Evolutionary conservation across 2,329 filamentous ascomycete genomes (phyloP).

Genomic region (Aspergillus ruber): DNA sequence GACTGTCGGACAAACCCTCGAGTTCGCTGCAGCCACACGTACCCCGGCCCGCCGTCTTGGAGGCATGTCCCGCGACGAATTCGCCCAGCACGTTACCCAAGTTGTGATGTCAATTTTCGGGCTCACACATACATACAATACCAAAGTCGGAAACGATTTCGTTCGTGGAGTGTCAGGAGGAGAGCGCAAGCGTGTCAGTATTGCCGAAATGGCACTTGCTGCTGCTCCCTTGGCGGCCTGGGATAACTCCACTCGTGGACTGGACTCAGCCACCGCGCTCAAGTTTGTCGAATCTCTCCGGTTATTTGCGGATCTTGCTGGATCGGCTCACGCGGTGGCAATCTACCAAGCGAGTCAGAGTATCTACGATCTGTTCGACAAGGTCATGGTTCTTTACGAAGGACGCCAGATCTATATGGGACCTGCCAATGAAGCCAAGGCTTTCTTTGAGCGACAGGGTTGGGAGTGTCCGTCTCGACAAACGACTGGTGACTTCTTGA

Average conservation of each 20-base stretch:
- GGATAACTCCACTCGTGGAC: constrained; percentile 41
- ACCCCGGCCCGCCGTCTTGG: constrained; percentile 31
- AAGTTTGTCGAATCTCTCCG: constrained; percentile 48
- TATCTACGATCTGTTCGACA: constrained; percentile 55
- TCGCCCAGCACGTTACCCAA: constrained; percentile 35
- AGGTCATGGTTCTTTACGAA: constrained; percentile 63
- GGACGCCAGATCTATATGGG: constrained; percentile 71
- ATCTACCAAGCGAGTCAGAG: constrained; percentile 45
- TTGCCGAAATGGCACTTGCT: constrained; percentile 47
- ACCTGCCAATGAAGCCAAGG: constrained; percentile 49
- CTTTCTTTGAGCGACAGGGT: constrained; percentile 62
- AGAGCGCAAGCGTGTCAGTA: constrained; percentile 54
- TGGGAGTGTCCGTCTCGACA: constrained; percentile 61
- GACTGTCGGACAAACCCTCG: constrained; percentile 67
- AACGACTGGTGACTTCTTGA: constrained; percentile 63
- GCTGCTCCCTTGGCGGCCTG: constrained; percentile 38
- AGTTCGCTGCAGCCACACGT: constrained; percentile 66
- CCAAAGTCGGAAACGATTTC: constrained; percentile 46
- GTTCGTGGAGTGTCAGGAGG: constrained; percentile 56
- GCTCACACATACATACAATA: constrained; percentile 42
- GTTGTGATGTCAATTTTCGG: constrained; percentile 39
- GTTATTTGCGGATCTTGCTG: constrained; percentile 39
- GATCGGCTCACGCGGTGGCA: constrained; percentile 44
- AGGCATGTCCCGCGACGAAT: constrained; percentile 27
- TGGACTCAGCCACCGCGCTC: constrained; percentile 47